Conservation (phyloP, 345 rosid species). For the Cardamine resedifolia region DNA sequence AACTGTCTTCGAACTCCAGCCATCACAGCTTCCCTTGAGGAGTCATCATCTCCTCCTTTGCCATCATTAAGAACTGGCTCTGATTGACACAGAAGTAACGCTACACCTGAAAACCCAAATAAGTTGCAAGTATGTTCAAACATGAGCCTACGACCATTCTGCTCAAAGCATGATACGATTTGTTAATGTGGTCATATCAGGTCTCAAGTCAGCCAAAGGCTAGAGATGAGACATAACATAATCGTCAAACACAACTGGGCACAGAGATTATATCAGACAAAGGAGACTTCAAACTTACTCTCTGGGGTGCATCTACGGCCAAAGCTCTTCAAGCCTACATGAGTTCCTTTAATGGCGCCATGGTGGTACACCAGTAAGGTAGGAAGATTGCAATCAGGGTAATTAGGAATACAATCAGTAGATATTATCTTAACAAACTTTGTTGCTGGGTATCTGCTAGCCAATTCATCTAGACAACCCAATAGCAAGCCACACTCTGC, state of each 20-base stretch:
- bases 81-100: slow-evolving; percentile 87
- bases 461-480: slow-evolving; percentile 82
- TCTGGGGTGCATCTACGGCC: slow-evolving; percentile 95
- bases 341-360: slow-evolving; percentile 83
- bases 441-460: slow-evolving; percentile 78
- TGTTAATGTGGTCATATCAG: neutral
- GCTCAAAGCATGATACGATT: neutral
- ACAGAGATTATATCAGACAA: slow-evolving; percentile 4
- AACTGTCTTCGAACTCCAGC: slow-evolving; percentile 80
- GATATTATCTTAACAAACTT: slow-evolving; percentile 96
- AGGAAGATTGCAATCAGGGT: slow-evolving; percentile 88
- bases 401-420: slow-evolving; percentile 93
- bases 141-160: slow-evolving; percentile 12
- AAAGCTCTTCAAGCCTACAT: slow-evolving; percentile 76
- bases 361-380: slow-evolving; percentile 84
- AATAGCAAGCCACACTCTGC: slow-evolving; percentile 75
- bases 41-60: slow-evolving; percentile 64
- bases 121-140: slow-evolving; percentile 18
- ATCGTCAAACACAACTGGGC: slow-evolving; percentile 12
- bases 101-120: slow-evolving; percentile 62
- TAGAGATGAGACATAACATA: neutral
- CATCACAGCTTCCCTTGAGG: slow-evolving; percentile 74
- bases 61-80: slow-evolving; percentile 93
- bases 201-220: neutral
- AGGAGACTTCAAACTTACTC: slow-evolving; percentile 45